These are phyloP conservation scores for Ustilago crameri DNA, from an alignment of 1,284 basidiomycete genomes.

Conservation along the genomic window DNA sequence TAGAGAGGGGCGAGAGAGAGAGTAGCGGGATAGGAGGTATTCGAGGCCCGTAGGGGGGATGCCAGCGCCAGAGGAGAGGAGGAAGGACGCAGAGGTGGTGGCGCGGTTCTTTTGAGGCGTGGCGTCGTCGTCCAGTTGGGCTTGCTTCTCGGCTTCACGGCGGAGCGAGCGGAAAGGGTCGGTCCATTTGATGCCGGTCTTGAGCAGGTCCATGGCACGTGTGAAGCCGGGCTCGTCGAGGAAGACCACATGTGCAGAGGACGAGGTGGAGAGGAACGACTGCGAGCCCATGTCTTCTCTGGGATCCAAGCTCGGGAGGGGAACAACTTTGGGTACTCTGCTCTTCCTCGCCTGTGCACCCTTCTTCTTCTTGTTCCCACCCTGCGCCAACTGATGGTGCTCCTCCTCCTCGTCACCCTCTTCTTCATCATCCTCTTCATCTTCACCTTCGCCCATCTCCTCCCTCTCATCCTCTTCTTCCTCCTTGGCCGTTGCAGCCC, in stretches of 20 bases:
- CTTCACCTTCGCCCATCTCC: constrained; percentile 24
- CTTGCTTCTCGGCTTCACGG: constrained; percentile 9
- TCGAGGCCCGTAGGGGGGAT: constrained; percentile 48
- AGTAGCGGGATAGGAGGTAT: constrained; percentile 46
- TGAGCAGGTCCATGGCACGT: constrained; percentile 44
- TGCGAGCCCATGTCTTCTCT: constrained; percentile 17
- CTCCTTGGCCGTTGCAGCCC: constrained; percentile 8
- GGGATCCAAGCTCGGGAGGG: constrained; percentile 46
- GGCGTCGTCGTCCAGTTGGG: constrained; percentile 1
- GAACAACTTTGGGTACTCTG: constrained; percentile 28
- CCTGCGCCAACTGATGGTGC: constrained; percentile 6
- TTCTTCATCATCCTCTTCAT: constrained; percentile 14
- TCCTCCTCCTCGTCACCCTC: constrained; percentile 17
- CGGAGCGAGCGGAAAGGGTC: constrained; percentile 27
- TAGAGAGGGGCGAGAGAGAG: constrained; percentile 45
- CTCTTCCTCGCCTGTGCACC: constrained; percentile 12
- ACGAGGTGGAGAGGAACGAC: constrained; percentile 42
- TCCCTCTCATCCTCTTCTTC: constrained; percentile 47
- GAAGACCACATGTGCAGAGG: constrained; percentile 61
- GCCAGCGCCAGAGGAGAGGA: constrained; percentile 15
- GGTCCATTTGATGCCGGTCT: constrained; percentile 14
- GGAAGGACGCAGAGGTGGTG: constrained; percentile 15
- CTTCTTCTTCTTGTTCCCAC: constrained; percentile 14
- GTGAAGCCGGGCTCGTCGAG: constrained; percentile 49
- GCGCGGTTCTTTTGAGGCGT: not conserved